A percentile compares a stretch with the other conserved stretches of the same genome.
Conservation (phyloP, 768 basidiomycete genomes). For the Neoboletus brunneissimus region DNA sequence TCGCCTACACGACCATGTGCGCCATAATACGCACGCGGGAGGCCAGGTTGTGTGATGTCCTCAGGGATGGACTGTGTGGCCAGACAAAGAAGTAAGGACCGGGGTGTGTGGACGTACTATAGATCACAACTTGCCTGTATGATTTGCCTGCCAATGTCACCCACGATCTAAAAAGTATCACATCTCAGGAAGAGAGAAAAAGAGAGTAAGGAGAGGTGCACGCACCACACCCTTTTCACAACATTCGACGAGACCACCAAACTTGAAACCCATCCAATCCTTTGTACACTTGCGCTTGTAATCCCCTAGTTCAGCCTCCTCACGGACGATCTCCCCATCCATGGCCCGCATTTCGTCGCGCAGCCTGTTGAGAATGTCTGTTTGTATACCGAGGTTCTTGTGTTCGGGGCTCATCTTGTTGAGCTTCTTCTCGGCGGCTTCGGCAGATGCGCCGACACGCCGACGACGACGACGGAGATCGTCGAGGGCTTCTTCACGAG, state of each 20-base stretch:
- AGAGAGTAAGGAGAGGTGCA: not conserved
- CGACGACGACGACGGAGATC: constrained; percentile 71
- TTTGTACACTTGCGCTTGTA: constrained; percentile 73
- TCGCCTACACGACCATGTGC: constrained; percentile 61
- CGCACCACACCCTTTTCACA: constrained; percentile 73
- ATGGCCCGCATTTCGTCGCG: constrained; percentile 73
- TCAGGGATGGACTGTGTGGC: constrained; percentile 70
- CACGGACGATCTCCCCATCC: constrained; percentile 80
- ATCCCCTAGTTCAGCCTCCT: constrained; percentile 78
- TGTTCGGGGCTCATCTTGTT: constrained; percentile 87
- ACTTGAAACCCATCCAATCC: constrained; percentile 78
- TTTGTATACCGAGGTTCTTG: constrained; percentile 76
- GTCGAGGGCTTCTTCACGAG: constrained; percentile 80
- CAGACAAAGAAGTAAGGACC: constrained; percentile 4
- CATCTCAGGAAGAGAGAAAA: not conserved
- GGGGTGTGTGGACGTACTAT: not conserved
- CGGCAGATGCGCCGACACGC: constrained; percentile 64
- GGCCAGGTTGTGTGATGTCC: constrained; percentile 76
- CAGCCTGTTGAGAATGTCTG: constrained; percentile 64
- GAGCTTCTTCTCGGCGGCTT: constrained; percentile 83
- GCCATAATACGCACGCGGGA: constrained; percentile 68
- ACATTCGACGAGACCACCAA: constrained; percentile 80
- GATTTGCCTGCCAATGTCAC: constrained; percentile 49
- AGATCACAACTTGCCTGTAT: constrained; percentile 34
- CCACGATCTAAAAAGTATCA: constrained; percentile 39